Evolutionary conservation across 1,139 yeast genomes (phyloP).

Genomic region (Pichia kudriavzevii): DNA sequence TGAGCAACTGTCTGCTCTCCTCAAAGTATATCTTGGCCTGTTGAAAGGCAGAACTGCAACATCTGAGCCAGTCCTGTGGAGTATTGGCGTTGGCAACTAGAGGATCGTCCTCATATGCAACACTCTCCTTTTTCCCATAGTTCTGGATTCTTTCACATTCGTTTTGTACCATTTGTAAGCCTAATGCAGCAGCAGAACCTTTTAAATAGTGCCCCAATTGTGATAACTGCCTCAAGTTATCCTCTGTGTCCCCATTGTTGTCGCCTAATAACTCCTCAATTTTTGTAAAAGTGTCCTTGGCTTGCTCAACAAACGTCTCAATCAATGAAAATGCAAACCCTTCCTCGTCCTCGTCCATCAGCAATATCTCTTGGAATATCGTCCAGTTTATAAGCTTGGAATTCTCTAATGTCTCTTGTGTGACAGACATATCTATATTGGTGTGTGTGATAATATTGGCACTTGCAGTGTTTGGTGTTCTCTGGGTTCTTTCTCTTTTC

Average conservation of each 20-base stretch:
- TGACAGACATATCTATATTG: slow-evolving; percentile 23
- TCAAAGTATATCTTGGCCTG: slow-evolving; percentile 52
- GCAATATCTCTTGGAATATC: slow-evolving; percentile 78
- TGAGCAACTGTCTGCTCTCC: slow-evolving; percentile 48
- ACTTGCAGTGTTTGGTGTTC: not conserved
- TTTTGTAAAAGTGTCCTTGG: slow-evolving; percentile 66
- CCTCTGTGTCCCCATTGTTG: slow-evolving; percentile 24
- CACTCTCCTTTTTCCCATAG: slow-evolving; percentile 53
- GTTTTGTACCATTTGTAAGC: slow-evolving; percentile 69
- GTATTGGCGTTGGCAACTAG: slow-evolving; percentile 20
- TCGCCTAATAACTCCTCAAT: slow-evolving; percentile 39
- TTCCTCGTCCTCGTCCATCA: slow-evolving; percentile 92
- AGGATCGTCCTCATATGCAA: slow-evolving; percentile 40
- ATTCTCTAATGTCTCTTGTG: slow-evolving; percentile 24
- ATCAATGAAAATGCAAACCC: slow-evolving; percentile 73
- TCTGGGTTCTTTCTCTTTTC: not conserved
- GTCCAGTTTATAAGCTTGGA: slow-evolving; percentile 79
- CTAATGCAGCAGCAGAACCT: slow-evolving; percentile 94
- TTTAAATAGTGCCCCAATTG: slow-evolving; percentile 85
- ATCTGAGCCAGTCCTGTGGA: slow-evolving; percentile 38
- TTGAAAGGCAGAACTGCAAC: slow-evolving; percentile 47
- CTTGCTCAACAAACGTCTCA: slow-evolving; percentile 83
- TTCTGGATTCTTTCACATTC: slow-evolving; percentile 93
- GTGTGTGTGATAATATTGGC: no score
- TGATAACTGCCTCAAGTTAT: slow-evolving; percentile 55